Evolutionary conservation across 2,329 filamentous ascomycete genomes (phyloP), one percentile per base, ranked within the genome.

Genomic region (Fonsecaea pugnacius): DNA sequence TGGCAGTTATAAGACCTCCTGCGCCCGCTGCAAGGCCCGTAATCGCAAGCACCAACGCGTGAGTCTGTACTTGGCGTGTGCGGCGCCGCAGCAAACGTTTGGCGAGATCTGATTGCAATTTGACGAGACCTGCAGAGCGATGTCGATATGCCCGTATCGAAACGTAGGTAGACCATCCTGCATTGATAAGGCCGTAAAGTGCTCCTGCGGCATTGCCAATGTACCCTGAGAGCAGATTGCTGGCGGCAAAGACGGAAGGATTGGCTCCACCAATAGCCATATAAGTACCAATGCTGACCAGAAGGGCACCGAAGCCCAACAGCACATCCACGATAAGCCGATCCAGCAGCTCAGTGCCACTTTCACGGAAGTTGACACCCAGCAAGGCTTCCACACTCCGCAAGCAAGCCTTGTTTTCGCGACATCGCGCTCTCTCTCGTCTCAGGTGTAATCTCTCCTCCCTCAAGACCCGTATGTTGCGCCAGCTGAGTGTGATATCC

Each of bases 151-250:
- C 81, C 14, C 79, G 78, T 1, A 58, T 54, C 33, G 77, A 78
- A 1, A 85, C 72, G 64, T 77, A 80, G 0, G 67, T 68, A 0
- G 81, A 82, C 84, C 83, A 86, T 4, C 73, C 57, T 0, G 78
- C 77, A 69, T 84, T 86, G 48, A 79, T 60, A 0, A 85, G 58
- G 1, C 82, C 84, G 53, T 81, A 86, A 0, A 80, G 27, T 0
- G 82, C 82, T 1, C 82, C 78, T 1, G 82, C 78, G 0, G 78
- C 75, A 63, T 86, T 86, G 2, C 84, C 84, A 18, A 86, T 75
- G 64, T 85, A 85, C 1, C 84, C 84, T 0, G 84, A 85, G 0
- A 86, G 71, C 1, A 85, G 71, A 60, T 86, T 86, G 69, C 80
- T 84, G 0, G 80, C 78, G 0, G 73, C 3, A 61, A 73, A 86